phyloP scores from a whole-genome alignment of 1,284 basidiomycete genomes.

The Pterulicium gracile region DNA sequence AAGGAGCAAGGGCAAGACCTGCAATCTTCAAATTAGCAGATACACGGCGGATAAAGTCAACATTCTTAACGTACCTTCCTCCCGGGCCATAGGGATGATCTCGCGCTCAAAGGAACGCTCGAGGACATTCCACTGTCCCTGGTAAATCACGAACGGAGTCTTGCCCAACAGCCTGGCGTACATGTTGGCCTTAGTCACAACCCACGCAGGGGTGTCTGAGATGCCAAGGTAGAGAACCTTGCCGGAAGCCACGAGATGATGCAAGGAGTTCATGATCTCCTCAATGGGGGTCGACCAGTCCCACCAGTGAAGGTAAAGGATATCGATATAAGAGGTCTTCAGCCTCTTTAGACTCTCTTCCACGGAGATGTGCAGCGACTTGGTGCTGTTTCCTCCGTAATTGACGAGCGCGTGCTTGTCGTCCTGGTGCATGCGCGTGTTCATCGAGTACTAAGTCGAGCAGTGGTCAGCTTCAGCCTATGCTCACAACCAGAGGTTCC shows the following conservation, averaged over 20 bases:
- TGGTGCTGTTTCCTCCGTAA: slow-evolving; percentile 25
- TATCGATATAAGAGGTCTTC: slow-evolving; percentile 25
- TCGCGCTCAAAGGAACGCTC: slow-evolving; percentile 38
- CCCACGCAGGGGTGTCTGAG: slow-evolving; percentile 29
- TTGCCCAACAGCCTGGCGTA: neutral
- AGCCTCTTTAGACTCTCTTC: slow-evolving; percentile 28
- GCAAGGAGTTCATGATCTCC: slow-evolving; percentile 33
- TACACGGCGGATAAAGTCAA: neutral
- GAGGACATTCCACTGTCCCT: slow-evolving; percentile 27
- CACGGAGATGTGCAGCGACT: slow-evolving; percentile 21
- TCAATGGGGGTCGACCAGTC: slow-evolving; percentile 28
- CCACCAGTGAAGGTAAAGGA: slow-evolving; percentile 26
- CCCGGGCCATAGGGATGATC: slow-evolving; percentile 38
- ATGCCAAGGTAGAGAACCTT: slow-evolving; percentile 33
- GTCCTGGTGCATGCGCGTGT: slow-evolving; percentile 15
- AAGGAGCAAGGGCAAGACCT: slow-evolving; percentile 30
- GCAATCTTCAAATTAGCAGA: neutral
- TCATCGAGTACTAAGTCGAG: slow-evolving; percentile 22
- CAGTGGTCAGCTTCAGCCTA: slow-evolving; percentile 12
- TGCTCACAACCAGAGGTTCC: slow-evolving; percentile 6
- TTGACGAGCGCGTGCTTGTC: slow-evolving; percentile 15
- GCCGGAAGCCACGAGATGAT: slow-evolving; percentile 27
- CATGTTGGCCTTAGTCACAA: neutral
- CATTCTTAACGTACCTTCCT: slow-evolving; percentile 4
- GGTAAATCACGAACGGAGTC: slow-evolving; percentile 4